Evolutionary conservation across 2,329 filamentous ascomycete species (phyloP).

Genomic region (Epichloe sibirici): DNA sequence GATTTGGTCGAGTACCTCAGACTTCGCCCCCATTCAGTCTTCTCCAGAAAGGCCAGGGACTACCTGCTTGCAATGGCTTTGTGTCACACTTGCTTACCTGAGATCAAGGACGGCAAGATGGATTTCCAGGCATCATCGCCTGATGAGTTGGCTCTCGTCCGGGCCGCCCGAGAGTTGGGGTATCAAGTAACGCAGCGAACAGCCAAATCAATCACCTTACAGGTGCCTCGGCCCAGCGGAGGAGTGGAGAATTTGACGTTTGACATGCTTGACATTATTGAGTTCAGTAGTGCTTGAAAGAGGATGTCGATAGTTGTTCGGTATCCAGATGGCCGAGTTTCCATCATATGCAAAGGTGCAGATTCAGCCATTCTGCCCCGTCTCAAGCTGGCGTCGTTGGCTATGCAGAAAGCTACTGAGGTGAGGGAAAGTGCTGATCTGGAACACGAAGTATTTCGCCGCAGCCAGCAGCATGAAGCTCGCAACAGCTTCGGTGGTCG

Average conservation of each 20-base stretch:
- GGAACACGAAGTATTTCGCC: conserved; percentile 42
- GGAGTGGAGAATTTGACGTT: conserved; percentile 48
- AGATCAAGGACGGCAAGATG: conserved; percentile 56
- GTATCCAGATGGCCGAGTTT: conserved; percentile 73
- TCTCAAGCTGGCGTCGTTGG: conserved; percentile 59
- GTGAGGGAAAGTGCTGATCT: conserved; percentile 50
- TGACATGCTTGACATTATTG: conserved; percentile 74
- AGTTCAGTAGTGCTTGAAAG: conserved; percentile 82
- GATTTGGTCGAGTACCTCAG: conserved; percentile 72
- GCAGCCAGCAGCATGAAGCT: conserved; percentile 42
- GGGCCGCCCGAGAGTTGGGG: conserved; percentile 74
- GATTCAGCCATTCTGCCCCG: conserved; percentile 73
- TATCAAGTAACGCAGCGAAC: conserved; percentile 66
- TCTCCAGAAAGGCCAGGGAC: conserved; percentile 67
- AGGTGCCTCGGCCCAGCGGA: conserved; percentile 26
- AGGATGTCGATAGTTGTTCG: conserved; percentile 82
- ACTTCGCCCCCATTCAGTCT: conserved; percentile 59
- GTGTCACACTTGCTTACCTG: conserved; percentile 84
- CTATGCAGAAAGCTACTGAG: conserved; percentile 60
- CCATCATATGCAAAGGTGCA: conserved; percentile 80
- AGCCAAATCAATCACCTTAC: conserved; percentile 51
- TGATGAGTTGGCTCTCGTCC: conserved; percentile 76
- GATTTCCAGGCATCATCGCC: conserved; percentile 82
- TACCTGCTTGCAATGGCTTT: conserved; percentile 77
- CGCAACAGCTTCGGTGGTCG: conserved; percentile 43